Evolutionary conservation across 805 yeast genomes (phyloP), one percentile per base, ranked within the genome.

Genomic region (Monosporozyma unispora): DNA sequence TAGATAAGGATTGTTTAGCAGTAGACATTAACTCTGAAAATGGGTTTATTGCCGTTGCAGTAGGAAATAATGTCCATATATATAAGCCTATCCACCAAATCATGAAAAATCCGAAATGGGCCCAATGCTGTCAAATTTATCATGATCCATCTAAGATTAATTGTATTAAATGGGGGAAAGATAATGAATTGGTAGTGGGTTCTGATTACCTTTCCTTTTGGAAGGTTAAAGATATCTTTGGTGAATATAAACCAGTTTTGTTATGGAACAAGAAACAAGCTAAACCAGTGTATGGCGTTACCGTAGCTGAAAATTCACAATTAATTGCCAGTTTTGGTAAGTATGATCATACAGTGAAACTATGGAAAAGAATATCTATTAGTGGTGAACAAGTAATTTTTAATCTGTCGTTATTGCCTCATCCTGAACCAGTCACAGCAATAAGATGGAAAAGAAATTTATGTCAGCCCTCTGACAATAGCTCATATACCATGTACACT

Each of bases 331-430:
- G 83, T 45, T 73, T 77, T 37, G 81, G 85, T 0, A 70, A 69
- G 39, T 78, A 75, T 61, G 96, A 87, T 62, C 71, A 72, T 33
- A 69, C 84, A 12, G 80, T 87, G 27, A 87, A 87, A 60, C 71
- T 87, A 2, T 90, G 96, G 96, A 74, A 81, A 48, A 70, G 96
- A 46, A 72, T 80, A 7, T 76, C 84, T 7, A 86, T 81, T 58
- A 88, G 84, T 31, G 74, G 76, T 25, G 80, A 78, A 33, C 75
- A 79, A 38, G 74, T 82, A 6, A 73, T 74, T 25, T 88, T 87
- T 61, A 93, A 84, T 57, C 68, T 87, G 53, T 69, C 79, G 0
- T 82, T 84, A 57, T 66, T 88, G 21, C 74, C 78, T n/a, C 95
- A 86, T 59, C 80, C 82, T 1, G 60, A 73, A 1, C 73, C 73